Base-by-base conservation (phyloP, 345 rosid species). In the Citrus sinensis region DNA sequence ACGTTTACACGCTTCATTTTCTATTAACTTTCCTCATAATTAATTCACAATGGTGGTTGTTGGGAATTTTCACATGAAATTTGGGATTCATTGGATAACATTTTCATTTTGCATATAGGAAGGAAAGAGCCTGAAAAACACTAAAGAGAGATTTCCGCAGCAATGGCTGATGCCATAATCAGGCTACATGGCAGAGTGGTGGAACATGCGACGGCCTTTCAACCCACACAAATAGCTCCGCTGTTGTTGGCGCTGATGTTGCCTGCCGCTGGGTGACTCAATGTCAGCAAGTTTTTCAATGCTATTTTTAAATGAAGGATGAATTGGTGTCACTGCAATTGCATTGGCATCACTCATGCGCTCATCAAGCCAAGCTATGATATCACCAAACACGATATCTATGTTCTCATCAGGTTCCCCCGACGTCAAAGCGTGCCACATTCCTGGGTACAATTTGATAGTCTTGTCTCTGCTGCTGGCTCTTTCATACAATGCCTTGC, bases 401-500 rank as follows among this genome's bases (percentile, higher is more conserved):
- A 91, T 79, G 83, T 96, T 94, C 4, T 85, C 88, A 1, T 94
- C 97, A 0, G 98, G 92, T 81, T 96, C 99, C 8, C 99, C 99
- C 0, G 91, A 80, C 3, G 98, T 94, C 70, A 96, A 80, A 16
- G 77, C 94, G 54, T 96, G 99, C 99, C 99, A 96, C 99, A 96
- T 96, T 56, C 97, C 97, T 0, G 93, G 91, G 78, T 94, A 96
- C 54, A 96, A 80, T 60, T 87, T 91, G 0, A 96, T 87, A 70
- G 94, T 96, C 89, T 94, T 94, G 88, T 96, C 99, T 39, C 39
- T 64, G 82, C 97, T 86, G 71, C 94, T 80, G 4, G 97, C 93
- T 84, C 78, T 87, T 82, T 79, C 89, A 19, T 89, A 92, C 85
- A 96, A 79, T 0, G 92, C 95, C 85, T 94, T 96, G 89, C 99